These are phyloP conservation scores for Blastocystis sp. DNA, from an alignment of 352 stramenopile species.

Conservation along the genomic window DNA sequence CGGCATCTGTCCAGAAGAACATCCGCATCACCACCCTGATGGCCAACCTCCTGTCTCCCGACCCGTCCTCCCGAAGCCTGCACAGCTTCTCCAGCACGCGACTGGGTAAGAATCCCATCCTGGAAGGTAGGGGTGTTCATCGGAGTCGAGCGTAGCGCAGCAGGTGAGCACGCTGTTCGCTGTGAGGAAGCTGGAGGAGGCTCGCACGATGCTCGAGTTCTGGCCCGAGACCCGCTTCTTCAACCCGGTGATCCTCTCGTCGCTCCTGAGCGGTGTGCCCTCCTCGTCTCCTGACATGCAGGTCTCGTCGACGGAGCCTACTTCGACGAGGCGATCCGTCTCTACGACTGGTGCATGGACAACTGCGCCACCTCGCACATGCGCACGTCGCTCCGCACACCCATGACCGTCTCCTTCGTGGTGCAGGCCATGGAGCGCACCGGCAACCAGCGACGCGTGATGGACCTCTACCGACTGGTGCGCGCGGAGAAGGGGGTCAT, in stretches of 20 bases:
- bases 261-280: not conserved
- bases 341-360: conserved; percentile 38
- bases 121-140: not conserved
- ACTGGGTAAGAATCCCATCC: not conserved
- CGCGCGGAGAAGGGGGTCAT: not conserved
- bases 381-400: not conserved
- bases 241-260: conserved; percentile 27
- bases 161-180: conserved; percentile 35
- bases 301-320: not conserved
- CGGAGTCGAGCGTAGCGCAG: not conserved
- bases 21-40: conserved; percentile 34
- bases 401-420: not conserved
- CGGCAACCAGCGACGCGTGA: not conserved
- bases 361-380: not conserved
- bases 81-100: not conserved
- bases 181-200: not conserved
- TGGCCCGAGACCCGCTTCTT: not conserved
- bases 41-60: conserved; percentile 11
- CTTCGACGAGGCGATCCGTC: not conserved
- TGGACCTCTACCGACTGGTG: not conserved
- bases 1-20: conserved; percentile 35
- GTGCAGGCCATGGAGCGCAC: not conserved
- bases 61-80: not conserved
- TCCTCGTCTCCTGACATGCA: not conserved
- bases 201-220: not conserved